Evolutionary conservation across 2,329 filamentous ascomycete species (phyloP), one percentile per base, ranked within the genome.

Genomic region (Cryphonectria parasitica): DNA sequence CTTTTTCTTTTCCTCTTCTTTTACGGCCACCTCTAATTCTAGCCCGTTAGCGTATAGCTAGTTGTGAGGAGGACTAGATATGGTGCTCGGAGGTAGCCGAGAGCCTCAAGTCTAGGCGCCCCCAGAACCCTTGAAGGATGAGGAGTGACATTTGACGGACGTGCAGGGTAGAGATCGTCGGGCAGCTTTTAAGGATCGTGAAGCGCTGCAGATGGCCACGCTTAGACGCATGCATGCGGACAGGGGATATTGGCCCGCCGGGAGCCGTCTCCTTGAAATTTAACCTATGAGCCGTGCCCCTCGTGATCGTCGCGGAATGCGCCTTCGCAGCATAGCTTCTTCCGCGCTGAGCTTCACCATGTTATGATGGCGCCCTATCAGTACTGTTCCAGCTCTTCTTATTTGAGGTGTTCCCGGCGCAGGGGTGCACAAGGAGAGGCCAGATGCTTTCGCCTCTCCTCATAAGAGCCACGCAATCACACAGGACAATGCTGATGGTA

Each of bases 241-340:
- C 36, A 39, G 39, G 65, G 65, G 17, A 22, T 17, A 15, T 58
- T 31, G 54, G 41, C 11, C 54, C 65, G 41, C 31, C 58, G 19
- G 34, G 49, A 49, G 17, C 28, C 11, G 56, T 22, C 39, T 31
- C 25, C 31, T 45, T 34, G 13, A 36, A 22, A 17, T 36, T n/a
- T 25, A 36, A 60, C 25, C 25, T 31, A 45, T 43, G 34, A 61
- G 54, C 54, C 10, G 39, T 19, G 10, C 25, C 39, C 65, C 65
- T 67, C 65, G 65, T 67, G 65, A 67, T 67, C 54, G 36, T 60
- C 25, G 36, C 52, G 52, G 17, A 54, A 67, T 67, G 65, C 65
- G 65, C 54, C 65, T 58, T 39, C 65, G 39, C 65, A 67, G 65
- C 25, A 49, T 25, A 36, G 22, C 54, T 25, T 39, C 36, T 39